phyloP scores from a whole-genome alignment of 1,139 yeast species.

The Sugiyamaella japonica region DNA sequence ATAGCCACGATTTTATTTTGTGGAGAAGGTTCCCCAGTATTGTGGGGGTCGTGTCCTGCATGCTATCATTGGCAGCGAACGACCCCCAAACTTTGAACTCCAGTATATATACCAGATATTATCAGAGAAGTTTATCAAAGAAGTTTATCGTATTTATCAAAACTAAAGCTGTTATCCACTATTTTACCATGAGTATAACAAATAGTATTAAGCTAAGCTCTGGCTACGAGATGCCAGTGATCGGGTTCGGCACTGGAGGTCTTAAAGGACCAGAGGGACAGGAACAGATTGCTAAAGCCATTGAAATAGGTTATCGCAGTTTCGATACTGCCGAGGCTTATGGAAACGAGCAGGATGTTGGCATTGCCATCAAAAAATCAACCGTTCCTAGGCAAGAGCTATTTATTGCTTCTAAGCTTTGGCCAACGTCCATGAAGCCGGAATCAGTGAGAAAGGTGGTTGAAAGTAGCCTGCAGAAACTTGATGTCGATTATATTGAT shows the following conservation, averaged over 20 bases:
- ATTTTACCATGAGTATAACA: neutral
- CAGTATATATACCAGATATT: too few species aligned
- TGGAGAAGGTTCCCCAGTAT: too few species aligned
- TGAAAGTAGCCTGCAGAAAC: conserved; percentile 52
- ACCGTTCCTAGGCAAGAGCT: conserved; percentile 42
- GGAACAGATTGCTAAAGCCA: conserved; percentile 47
- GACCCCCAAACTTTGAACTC: neutral
- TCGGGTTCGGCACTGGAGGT: conserved; percentile 66
- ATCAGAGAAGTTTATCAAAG: neutral
- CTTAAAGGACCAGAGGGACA: conserved; percentile 41
- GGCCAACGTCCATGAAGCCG: conserved; percentile 47
- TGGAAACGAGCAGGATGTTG: conserved; percentile 45
- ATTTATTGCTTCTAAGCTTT: conserved; percentile 46
- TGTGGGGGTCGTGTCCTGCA: neutral
- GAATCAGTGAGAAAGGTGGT: conserved; percentile 50
- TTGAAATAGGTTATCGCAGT: conserved; percentile 47
- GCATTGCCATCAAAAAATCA: conserved; percentile 41
- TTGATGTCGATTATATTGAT: conserved; percentile 60
- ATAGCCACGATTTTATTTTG: too few species aligned
- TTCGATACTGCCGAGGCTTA: conserved; percentile 47
- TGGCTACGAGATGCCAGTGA: conserved; percentile 46
- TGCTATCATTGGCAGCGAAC: too few species aligned
- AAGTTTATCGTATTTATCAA: too few species aligned
- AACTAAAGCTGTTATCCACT: too few species aligned
- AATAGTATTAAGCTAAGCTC: conserved; percentile 34